A percentile compares a stretch with the other conserved stretches of the same genome.
Conservation (phyloP, 495 filamentous ascomycete genomes). For the Jackrogersella minutella region DNA sequence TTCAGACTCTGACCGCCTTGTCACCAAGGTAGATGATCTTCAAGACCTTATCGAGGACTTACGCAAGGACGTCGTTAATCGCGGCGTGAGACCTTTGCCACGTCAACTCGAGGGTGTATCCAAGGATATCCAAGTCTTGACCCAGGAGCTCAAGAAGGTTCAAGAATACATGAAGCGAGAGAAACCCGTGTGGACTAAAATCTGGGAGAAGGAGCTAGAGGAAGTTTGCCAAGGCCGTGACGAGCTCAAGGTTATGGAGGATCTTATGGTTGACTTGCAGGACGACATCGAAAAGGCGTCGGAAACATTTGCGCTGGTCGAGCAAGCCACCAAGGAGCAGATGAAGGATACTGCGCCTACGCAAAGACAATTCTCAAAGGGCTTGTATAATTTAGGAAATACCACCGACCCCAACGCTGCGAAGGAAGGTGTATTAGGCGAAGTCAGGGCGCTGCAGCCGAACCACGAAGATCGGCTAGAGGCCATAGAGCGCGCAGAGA, state of each 20-base stretch:
- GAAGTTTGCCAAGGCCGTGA: conserved; percentile 94
- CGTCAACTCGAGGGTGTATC: conserved; percentile 86
- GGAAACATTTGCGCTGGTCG: conserved; percentile 91
- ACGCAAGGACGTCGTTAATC: conserved; percentile 93
- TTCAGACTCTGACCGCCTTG: conserved; percentile 84
- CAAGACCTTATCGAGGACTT: conserved; percentile 97
- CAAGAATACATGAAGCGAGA: conserved; percentile 88
- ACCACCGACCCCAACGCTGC: conserved; percentile 79
- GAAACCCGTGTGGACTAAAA: conserved; percentile 96
- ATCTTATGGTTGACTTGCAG: conserved; percentile 86
- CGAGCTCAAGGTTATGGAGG: conserved; percentile 92
- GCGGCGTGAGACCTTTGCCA: conserved; percentile 92
- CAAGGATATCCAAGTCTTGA: conserved; percentile 82
- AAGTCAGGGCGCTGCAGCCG: conserved; percentile 92
- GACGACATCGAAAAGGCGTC: conserved; percentile 94
- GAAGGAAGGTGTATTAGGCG: conserved; percentile 89
- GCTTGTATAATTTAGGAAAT: conserved; percentile 66
- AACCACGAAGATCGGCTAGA: conserved; percentile 93
- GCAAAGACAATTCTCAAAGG: conserved; percentile 63
- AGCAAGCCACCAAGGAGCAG: conserved; percentile 96
- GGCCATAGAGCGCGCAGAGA: conserved; percentile 95
- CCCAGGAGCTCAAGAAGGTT: conserved; percentile 92
- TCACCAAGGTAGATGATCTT: conserved; percentile 91
- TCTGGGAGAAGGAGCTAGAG: conserved; percentile 96
- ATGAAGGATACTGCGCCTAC: conserved; percentile 71